Conservation (phyloP, 352 stramenopile genomes). For the Globisporangium cederbergense region DNA sequence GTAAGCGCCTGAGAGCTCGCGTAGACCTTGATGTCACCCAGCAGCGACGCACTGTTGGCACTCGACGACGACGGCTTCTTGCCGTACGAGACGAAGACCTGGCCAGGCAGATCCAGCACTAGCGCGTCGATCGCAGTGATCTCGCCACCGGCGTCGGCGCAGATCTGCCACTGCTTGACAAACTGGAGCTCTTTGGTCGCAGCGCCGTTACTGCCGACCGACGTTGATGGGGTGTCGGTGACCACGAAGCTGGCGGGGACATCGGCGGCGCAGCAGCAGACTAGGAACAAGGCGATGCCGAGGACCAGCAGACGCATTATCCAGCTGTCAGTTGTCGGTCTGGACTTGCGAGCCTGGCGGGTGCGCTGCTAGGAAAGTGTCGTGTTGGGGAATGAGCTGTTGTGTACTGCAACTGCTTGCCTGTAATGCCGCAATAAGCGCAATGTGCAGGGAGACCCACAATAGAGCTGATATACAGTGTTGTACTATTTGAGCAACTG, state of each 20-base stretch:
- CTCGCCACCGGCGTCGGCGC: background rate
- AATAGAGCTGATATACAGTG: too few relatives aligned
- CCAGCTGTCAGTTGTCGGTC: background rate
- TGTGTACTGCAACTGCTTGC: background rate
- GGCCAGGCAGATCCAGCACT: background rate
- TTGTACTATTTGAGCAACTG: too few relatives aligned
- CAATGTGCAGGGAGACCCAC: too few relatives aligned
- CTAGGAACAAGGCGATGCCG: background rate
- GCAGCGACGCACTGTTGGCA: background rate
- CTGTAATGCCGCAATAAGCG: too few relatives aligned
- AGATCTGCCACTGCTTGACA: background rate
- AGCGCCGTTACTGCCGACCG: background rate
- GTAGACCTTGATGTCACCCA: conserved; percentile 10
- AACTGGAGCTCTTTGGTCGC: background rate
- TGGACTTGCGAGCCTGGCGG: background rate
- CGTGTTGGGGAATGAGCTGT: background rate
- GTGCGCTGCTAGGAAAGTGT: background rate
- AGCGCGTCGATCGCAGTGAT: conserved; percentile 3
- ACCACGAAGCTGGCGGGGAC: background rate
- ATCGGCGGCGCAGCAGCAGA: background rate
- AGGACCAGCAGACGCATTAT: background rate
- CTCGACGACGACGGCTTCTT: background rate
- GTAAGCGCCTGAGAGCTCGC: background rate
- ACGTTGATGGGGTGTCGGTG: background rate
- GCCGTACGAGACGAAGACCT: conserved; percentile 14